phyloP scores from a whole-genome alignment of 352 stramenopile genomes.

The Halophytophthora batemanensis region DNA sequence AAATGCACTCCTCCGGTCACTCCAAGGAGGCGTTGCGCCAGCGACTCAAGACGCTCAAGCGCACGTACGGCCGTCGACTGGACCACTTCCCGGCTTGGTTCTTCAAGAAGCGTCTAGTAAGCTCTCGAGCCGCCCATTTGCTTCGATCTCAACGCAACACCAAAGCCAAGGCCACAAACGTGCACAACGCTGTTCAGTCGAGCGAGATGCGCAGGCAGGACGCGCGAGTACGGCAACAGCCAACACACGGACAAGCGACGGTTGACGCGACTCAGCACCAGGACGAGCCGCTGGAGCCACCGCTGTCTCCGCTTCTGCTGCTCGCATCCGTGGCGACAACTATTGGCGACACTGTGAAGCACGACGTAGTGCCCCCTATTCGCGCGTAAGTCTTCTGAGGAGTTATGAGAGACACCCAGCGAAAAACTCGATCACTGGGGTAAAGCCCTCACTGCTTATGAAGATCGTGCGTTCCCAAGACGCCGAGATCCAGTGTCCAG shows the following conservation, averaged over 20 bases:
- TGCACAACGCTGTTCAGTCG: slow-evolving; percentile 1
- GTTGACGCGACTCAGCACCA: neutral
- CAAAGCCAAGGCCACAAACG: neutral
- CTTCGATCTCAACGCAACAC: neutral
- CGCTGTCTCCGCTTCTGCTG: slow-evolving; percentile 18
- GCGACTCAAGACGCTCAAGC: slow-evolving; percentile 58
- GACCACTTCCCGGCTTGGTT: slow-evolving; percentile 37
- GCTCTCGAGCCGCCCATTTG: neutral
- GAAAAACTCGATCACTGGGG: too few relatives aligned
- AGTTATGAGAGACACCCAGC: too few relatives aligned
- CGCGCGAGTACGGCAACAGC: too few relatives aligned
- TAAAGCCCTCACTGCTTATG: too few relatives aligned
- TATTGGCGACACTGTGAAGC: neutral
- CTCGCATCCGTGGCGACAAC: slow-evolving; percentile 27
- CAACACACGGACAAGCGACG: too few relatives aligned
- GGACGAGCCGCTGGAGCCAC: neutral
- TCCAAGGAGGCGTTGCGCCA: slow-evolving; percentile 36
- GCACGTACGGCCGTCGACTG: slow-evolving; percentile 33
- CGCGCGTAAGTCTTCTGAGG: slow-evolving; percentile 1
- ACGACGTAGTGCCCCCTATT: neutral
- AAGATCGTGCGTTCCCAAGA: too few relatives aligned
- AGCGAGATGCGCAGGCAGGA: neutral
- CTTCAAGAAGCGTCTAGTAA: slow-evolving; percentile 22
- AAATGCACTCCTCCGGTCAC: slow-evolving; percentile 29
- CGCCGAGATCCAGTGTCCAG: too few relatives aligned